Percentiles rank a stretch among this genome's conserved stretches.
phyloP scores from a whole-genome alignment of 768 basidiomycete genomes.

The Nidularia sp. region DNA sequence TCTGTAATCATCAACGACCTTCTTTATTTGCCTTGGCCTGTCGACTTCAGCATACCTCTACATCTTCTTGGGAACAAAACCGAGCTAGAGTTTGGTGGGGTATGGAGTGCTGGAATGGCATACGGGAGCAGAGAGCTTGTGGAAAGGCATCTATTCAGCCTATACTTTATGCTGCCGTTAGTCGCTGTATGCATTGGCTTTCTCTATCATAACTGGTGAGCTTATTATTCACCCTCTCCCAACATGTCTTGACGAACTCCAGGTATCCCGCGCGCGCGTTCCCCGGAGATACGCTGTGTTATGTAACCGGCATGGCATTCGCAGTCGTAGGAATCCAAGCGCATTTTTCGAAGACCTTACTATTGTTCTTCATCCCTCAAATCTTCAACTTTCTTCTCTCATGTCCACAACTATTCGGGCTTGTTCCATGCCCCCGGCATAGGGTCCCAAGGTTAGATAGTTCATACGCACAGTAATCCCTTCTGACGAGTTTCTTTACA shows the following conservation, averaged over 20 bases:
- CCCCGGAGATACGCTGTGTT: conserved; percentile 96
- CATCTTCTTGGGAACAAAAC: conserved; percentile 63
- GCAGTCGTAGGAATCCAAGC: conserved; percentile 96
- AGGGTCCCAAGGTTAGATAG: conserved; percentile 76
- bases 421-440: conserved; percentile 93
- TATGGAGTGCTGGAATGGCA: conserved; percentile 82
- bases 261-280: conserved; percentile 97
- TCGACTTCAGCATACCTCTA: conserved; percentile 68
- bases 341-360: conserved; percentile 94
- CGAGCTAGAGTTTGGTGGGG: conserved; percentile 72
- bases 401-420: conserved; percentile 89
- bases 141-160: conserved; percentile 89
- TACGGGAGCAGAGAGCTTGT: conserved; percentile 84
- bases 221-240: conserved; percentile 1
- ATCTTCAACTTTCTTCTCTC: conserved; percentile 97
- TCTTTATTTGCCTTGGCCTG: conserved; percentile 88
- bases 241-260: background rate
- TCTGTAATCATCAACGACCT: conserved; percentile 92
- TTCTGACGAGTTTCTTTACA: conserved; percentile 18
- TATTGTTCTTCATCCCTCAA: conserved; percentile 96
- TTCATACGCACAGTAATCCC: no score
- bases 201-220: conserved; percentile 94
- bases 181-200: conserved; percentile 88
- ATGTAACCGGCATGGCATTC: conserved; percentile 98
- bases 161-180: conserved; percentile 96